phyloP scores from a whole-genome alignment of 805 yeast species.

The Ogataea methylovora region DNA sequence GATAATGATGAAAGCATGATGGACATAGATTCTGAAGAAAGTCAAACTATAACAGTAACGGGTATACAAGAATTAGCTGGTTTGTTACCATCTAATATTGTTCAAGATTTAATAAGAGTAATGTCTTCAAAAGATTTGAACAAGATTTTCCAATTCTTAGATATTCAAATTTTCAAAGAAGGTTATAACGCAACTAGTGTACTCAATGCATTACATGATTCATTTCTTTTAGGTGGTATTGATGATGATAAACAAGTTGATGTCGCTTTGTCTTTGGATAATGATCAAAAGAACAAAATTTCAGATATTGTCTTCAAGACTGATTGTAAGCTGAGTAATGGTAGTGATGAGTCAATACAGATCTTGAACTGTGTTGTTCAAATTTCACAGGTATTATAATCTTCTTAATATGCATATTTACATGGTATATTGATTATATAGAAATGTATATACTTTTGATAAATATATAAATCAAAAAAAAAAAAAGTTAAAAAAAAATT shows the following conservation, averaged over 20 bases:
- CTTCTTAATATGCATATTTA: not conserved
- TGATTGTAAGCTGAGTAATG: conserved; percentile 70
- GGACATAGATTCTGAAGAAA: conserved; percentile 8
- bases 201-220: conserved; percentile 24
- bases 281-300: conserved; percentile 55
- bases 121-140: conserved; percentile 14
- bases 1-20: conserved; percentile 22
- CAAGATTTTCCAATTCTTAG: conserved; percentile 17
- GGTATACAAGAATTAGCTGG: conserved; percentile 25
- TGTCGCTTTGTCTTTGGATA: conserved; percentile 45
- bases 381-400: conserved; percentile 33
- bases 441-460: not conserved
- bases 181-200: conserved; percentile 26
- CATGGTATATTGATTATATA: not conserved
- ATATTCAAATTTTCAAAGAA: conserved; percentile 18
- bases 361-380: conserved; percentile 56
- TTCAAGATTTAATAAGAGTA: conserved; percentile 11
- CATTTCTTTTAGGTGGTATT: conserved; percentile 16
- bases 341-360: conserved; percentile 85
- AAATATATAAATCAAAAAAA: not conserved
- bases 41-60: conserved; percentile 6
- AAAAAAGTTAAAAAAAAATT: too few species aligned
- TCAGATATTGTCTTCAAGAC: conserved; percentile 63
- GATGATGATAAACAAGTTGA: conserved; percentile 21
- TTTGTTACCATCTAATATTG: conserved; percentile 17